Percentiles rank a stretch among this genome's conserved stretches.
These are phyloP conservation scores for Ochetophila trinervis DNA, from an alignment of 306 rosid species.

Conservation along the genomic window DNA sequence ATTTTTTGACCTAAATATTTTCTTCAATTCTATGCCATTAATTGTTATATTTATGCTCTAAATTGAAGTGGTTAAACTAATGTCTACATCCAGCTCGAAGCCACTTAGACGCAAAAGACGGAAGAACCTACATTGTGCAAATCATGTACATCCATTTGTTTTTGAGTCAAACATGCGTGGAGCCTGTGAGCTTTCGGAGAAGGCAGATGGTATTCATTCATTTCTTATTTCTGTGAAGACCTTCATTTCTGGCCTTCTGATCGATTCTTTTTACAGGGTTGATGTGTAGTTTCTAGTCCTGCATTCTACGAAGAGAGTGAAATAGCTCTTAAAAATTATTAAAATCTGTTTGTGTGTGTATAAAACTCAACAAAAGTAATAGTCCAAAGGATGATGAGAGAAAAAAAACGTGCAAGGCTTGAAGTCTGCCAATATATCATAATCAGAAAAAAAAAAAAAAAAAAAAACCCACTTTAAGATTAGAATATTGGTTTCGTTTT, in stretches of 20 bases:
- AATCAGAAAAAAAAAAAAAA: too few relatives aligned
- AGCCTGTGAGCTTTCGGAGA: slow-evolving; percentile 41
- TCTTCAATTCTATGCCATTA: slow-evolving; percentile 12
- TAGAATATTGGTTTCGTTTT: too few relatives aligned
- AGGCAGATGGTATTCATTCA: slow-evolving; percentile 54
- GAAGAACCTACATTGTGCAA: slow-evolving; percentile 31
- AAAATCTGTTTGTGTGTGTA: neutral
- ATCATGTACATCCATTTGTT: slow-evolving; percentile 36
- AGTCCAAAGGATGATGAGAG: neutral
- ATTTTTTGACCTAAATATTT: slow-evolving; percentile 6
- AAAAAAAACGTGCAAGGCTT: neutral
- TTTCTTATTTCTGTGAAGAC: slow-evolving; percentile 14
- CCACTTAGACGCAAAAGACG: slow-evolving; percentile 38
- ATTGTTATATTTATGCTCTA: slow-evolving; percentile 21
- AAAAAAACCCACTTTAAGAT: too few relatives aligned
- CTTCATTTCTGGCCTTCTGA: slow-evolving; percentile 17
- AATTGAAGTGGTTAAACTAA: slow-evolving; percentile 27
- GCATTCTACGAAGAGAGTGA: neutral
- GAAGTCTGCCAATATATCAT: neutral
- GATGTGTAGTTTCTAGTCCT: neutral
- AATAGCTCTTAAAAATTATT: neutral
- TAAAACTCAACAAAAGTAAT: neutral
- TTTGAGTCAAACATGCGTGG: slow-evolving; percentile 38
- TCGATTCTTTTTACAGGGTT: neutral
- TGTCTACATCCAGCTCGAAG: slow-evolving; percentile 53